Evolutionary conservation across 2,329 filamentous ascomycete species (phyloP), one percentile per base, ranked within the genome.

Genomic region (Diplocarpon rosae): DNA sequence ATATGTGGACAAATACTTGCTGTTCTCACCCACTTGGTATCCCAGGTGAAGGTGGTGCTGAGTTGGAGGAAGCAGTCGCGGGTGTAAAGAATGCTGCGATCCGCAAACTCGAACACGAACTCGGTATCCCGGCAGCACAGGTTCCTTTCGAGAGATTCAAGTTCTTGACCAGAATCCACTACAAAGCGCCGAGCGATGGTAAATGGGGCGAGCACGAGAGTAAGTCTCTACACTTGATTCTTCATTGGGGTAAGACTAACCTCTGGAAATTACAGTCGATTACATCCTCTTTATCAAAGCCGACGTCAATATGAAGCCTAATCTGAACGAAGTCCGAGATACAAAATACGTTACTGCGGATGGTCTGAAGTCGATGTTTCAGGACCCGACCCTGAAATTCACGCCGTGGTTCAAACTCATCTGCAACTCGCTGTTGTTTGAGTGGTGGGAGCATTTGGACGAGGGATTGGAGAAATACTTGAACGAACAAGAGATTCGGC

Each of bases 341-440:
- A 85, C 83, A 16, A 75, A 80, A 63, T 98, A 93, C 59, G 89
- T 95, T 49, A 80, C 80, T 16, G 75, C 85, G 33, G 81, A 88
- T 17, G 80, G 88, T 57, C 72, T 98, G 54, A 92, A 87, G 72
- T 63, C 74, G 56, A 85, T 90, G 73, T 95, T 98, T 65, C 69
- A 80, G 59, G 83, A 95, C 60, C 78, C 83, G 3, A 72, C 68
- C 42, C 72, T 94, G 57, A 84, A 82, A 59, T 96, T 96, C 66
- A 98, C 92, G 0, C 92, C 92, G 1, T 98, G 92, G 92, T 98
- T 98, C 73, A 95, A 95, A 73, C 80, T 98, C 56, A 96, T 98
- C 61, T 98, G 92, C 74, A 76, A 96, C 65, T 88, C 86, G 39
- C 89, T 96, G 85, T 76, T 98, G 34, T 98, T 94, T 59, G 83